Base-by-base conservation (phyloP, 768 basidiomycete genomes). In the Antrodiella citrinella region DNA sequence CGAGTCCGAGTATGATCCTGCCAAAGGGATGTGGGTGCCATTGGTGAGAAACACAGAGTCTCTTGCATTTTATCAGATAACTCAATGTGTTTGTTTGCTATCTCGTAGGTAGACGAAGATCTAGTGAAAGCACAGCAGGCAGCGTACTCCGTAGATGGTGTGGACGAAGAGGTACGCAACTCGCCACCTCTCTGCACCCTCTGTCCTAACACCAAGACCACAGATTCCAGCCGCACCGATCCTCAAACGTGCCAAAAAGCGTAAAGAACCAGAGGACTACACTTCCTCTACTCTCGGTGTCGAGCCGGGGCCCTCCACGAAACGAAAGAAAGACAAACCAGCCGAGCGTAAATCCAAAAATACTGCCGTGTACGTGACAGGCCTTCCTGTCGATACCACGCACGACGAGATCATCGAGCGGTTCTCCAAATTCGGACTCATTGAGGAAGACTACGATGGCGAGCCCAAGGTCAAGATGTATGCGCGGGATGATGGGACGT, bases 381-480 rank as follows among this genome's bases (percentile, higher is more conserved):
- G 80, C 45, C 76, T 99, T 2, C 95, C 95, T 7, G 59, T 70
- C 0, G 86, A 93, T 61, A 70, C 91, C 0, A 86, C 86, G 1
- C 58, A 64, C 4, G 82, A 86, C 7, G 88, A 92, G 62, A 65
- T 99, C 26, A 71, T 80, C n/a, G 79, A 81, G 45, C 82, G 87
- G n/a, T 99, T 98, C 65, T 80, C 82, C 20, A 92, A 81, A 64
- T 97, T 84, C 57, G 96, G 96, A 15, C 79, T 99, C 25, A 81
- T 99, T 48, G 85, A 97, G 63, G 91, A 95, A 61, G 92, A 91
- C 54, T 86, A 93, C 58, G 72, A 82, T n/a, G 93, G 90, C 2
- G 80, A 90, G 51, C 84, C 86, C n/a, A 91, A 94, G 62, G 78
- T 98, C 64, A 99, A 99, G 73, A 75, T 98, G 72, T 99, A 99